A percentile compares a stretch with the other conserved stretches of the same genome.
These are phyloP conservation scores for Astrothelium subdiscretum DNA, from an alignment of 495 filamentous ascomycete genomes.

Conservation along the genomic window DNA sequence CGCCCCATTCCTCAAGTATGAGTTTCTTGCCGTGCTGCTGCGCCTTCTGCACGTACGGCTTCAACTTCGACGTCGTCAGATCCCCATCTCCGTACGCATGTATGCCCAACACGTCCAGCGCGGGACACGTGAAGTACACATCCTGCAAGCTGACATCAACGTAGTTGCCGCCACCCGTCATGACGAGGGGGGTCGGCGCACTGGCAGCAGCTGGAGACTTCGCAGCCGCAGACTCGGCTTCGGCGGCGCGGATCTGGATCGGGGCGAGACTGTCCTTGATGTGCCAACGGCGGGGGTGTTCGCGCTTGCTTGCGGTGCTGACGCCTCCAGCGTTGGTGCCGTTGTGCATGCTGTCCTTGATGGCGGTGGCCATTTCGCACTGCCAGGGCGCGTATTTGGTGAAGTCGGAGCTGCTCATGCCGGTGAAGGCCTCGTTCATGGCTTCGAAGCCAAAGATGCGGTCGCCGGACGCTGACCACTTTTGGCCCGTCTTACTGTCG, in stretches of 20 bases:
- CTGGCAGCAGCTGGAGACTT: too few species aligned
- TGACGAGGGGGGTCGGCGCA: neutral
- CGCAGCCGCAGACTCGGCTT: too few species aligned
- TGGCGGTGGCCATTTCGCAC: neutral
- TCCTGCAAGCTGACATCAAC: slow-evolving; percentile 6
- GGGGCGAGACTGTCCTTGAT: neutral
- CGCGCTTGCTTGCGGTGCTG: neutral
- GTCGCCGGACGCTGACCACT: slow-evolving; percentile 8
- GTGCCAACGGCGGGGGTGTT: neutral
- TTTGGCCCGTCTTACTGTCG: slow-evolving; percentile 10
- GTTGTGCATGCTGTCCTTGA: neutral
- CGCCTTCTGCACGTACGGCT: slow-evolving; percentile 15
- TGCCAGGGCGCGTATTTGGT: neutral
- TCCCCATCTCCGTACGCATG: slow-evolving; percentile 22
- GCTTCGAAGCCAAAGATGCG: slow-evolving; percentile 17
- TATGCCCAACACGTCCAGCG: slow-evolving; percentile 8
- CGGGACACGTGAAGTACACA: slow-evolving; percentile 6
- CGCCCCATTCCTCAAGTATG: slow-evolving; percentile 22
- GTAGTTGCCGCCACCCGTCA: slow-evolving; percentile 8
- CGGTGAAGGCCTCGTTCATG: slow-evolving; percentile 10
- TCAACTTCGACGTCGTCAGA: slow-evolving; percentile 13
- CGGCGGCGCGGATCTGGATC: neutral
- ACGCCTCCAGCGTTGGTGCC: neutral
- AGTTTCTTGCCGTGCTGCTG: slow-evolving; percentile 17
- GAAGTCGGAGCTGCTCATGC: neutral